Conservation (phyloP, 495 filamentous ascomycete genomes). For the Apiosordaria backusii region DNA sequence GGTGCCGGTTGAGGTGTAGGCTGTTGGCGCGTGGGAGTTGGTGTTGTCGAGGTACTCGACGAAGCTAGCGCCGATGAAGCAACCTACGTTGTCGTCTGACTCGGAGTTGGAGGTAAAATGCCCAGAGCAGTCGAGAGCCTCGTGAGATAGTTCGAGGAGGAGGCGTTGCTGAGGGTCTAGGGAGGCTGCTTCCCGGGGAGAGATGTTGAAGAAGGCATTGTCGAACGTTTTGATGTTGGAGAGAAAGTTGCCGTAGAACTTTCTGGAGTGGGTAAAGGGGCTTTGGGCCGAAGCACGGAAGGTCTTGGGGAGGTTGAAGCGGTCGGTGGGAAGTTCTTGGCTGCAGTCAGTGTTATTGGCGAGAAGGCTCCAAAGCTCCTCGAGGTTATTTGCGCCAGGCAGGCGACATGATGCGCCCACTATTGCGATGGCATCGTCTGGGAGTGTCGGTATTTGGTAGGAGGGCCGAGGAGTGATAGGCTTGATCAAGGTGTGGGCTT, state of each 20-base stretch:
- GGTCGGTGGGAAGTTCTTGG: neutral
- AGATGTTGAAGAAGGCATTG: conserved; percentile 52
- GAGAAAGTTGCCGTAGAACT: conserved; percentile 33
- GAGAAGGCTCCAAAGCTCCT: neutral
- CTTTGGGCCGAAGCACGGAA: neutral
- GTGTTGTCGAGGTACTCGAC: conserved; percentile 35
- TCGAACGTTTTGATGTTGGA: conserved; percentile 38
- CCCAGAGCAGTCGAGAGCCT: conserved; percentile 52
- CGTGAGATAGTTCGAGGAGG: conserved; percentile 47
- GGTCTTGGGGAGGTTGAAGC: neutral
- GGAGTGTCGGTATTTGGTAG: neutral
- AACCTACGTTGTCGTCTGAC: conserved; percentile 12
- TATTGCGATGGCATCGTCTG: neutral
- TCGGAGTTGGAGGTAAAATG: conserved; percentile 37
- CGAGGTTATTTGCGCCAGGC: neutral
- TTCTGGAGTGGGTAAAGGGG: neutral
- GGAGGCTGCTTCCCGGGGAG: conserved; percentile 42
- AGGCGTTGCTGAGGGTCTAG: conserved; percentile 55
- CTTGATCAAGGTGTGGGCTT: conserved; percentile 2
- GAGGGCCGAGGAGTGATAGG: neutral
- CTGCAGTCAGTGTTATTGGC: neutral
- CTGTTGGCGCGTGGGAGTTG: conserved; percentile 27
- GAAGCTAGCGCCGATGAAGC: conserved; percentile 56
- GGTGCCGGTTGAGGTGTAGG: conserved; percentile 30
- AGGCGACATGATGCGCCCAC: neutral